Base-by-base conservation (phyloP, 257 asterid genomes). In the Salvia rosmarinus region DNA sequence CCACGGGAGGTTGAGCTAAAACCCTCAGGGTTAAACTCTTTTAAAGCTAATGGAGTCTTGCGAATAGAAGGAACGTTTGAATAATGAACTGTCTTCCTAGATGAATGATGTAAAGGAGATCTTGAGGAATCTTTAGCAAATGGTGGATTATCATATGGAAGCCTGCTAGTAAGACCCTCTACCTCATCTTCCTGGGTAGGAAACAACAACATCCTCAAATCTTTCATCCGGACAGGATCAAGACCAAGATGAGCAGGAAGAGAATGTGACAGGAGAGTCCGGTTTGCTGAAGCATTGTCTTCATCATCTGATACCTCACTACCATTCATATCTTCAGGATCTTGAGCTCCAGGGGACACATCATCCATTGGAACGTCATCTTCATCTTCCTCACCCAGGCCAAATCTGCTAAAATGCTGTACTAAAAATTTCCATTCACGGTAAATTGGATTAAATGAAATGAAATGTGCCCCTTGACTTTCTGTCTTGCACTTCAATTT, bases 191-290 rank as follows among this genome's bases (percentile, higher is more conserved):
- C 95, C 78, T 85, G 86, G 16, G 77, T 80, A 56, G 93, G 82
- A 79, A 91, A 89, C 86, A 89, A 70, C 81, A 89, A 58, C 90
- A 88, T 78, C 82, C 81, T 87, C 89, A 91, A 76, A 79, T 86
- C 93, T 11, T 82, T 89, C 99, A 91, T 91, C 82, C 87, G 85
- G 62, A 44, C 80, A 72, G 98, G 98, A 82, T 89, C 96, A 52
- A 94, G 97, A 79, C 98, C 91, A 63, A 95, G 96, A 82, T 89
- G 97, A 61, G 96, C 93, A 28, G 99, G 99, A 80, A 91, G 96
- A 72, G 99, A 95, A 83, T 91, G 98, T 46, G 97, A 83, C 70
- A 95, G 92, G 21, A 72, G 80, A 66, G 88, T 74, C 68, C 80
- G 72, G 55, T 88, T 86, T 52, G 67, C 81, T 14, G 81, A 62